phyloP scores from a whole-genome alignment of 2,329 filamentous ascomycete species.

The Coniochaeta sp. region DNA sequence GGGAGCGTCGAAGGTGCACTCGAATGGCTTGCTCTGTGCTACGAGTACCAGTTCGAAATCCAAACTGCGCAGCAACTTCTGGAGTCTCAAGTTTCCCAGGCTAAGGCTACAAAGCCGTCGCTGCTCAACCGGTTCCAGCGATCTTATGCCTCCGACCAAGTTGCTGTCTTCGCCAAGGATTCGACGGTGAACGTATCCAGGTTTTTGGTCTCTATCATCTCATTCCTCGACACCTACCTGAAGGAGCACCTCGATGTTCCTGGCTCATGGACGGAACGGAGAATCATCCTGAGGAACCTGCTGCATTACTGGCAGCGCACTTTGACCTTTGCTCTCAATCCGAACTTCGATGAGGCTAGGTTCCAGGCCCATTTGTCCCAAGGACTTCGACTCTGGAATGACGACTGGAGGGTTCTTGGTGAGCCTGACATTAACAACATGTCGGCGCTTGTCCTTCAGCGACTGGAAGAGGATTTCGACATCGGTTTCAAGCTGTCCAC shows the following conservation, averaged over 20 bases:
- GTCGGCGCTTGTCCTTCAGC: constrained; percentile 29
- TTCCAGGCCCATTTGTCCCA: constrained; percentile 58
- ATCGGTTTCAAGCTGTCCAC: constrained; percentile 66
- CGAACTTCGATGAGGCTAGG: constrained; percentile 51
- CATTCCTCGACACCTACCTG: constrained; percentile 36
- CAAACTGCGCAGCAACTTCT: constrained; percentile 33
- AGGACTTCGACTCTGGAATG: constrained; percentile 35
- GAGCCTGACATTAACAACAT: constrained; percentile 27
- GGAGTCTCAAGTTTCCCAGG: constrained; percentile 31
- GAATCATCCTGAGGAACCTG: constrained; percentile 28
- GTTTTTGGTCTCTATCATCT: constrained; percentile 41
- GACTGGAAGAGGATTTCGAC: constrained; percentile 52
- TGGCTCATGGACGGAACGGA: constrained; percentile 20
- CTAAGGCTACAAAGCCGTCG: constrained; percentile 41
- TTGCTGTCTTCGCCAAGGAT: constrained; percentile 52
- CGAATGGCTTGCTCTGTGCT: constrained; percentile 44
- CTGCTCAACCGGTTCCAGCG: constrained; percentile 54
- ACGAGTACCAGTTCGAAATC: constrained; percentile 42
- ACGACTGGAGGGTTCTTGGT: constrained; percentile 18
- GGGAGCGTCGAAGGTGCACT: constrained; percentile 24
- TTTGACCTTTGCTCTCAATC: constrained; percentile 34
- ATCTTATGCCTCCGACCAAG: constrained; percentile 46
- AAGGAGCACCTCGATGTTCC: constrained; percentile 18
- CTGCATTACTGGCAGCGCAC: constrained; percentile 51
- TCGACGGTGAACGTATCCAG: constrained; percentile 47